Conservation (phyloP, 768 basidiomycete species). For the Calocera cornea region DNA sequence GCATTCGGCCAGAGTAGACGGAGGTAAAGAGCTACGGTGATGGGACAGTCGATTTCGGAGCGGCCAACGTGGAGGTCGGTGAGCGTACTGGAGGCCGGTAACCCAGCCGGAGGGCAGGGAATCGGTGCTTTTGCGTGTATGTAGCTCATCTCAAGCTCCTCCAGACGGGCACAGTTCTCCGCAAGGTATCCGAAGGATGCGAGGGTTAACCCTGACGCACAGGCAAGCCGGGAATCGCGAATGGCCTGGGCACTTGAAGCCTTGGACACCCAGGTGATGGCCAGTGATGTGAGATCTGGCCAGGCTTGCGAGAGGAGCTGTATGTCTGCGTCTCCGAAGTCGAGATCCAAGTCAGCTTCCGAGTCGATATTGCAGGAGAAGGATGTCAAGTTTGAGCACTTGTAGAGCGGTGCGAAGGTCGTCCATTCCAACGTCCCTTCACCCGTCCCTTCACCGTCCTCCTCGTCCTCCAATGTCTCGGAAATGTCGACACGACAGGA, state of each 20-base stretch:
- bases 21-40: background rate
- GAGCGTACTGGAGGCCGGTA: background rate
- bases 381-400: background rate
- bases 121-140: background rate
- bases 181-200: background rate
- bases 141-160: background rate
- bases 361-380: background rate
- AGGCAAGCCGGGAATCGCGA: background rate
- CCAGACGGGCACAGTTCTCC: background rate
- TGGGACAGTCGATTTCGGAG: background rate
- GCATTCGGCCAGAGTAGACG: background rate
- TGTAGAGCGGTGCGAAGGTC: background rate
- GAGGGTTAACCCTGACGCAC: background rate
- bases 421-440: background rate
- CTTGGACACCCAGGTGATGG: background rate
- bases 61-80: background rate
- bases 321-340: background rate
- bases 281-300: background rate
- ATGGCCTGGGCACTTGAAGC: background rate
- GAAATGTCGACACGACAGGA: background rate
- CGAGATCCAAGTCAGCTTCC: background rate
- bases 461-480: background rate
- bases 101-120: background rate
- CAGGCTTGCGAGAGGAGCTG: background rate
- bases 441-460: background rate